Conservation (phyloP, 2,329 filamentous ascomycete species). For the Colletotrichum phormii region DNA sequence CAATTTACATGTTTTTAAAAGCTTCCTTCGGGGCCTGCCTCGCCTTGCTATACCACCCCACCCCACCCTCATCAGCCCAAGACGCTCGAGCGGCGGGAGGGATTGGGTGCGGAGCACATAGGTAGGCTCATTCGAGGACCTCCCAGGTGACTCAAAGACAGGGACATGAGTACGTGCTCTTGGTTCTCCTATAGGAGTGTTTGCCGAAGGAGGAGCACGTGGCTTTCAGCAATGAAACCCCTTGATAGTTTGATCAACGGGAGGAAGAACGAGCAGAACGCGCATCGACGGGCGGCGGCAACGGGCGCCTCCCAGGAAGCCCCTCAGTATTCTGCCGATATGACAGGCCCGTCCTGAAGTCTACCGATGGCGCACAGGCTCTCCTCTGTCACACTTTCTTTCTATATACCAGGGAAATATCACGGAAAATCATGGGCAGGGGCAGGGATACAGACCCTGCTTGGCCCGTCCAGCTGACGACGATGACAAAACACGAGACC, state of each 20-base stretch:
- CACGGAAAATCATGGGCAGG: constrained; percentile 20
- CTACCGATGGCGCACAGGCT: constrained; percentile 33
- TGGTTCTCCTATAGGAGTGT: constrained; percentile 11
- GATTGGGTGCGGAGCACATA: constrained; percentile 21
- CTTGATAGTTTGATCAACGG: constrained; percentile 27
- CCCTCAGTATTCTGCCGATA: constrained; percentile 7
- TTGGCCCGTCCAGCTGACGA: constrained; percentile 17
- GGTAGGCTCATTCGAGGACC: background rate
- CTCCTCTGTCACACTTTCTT: constrained; percentile 29
- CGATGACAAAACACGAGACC: constrained; percentile 11
- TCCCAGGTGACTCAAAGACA: constrained; percentile 2
- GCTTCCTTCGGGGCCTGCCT: constrained; percentile 12
- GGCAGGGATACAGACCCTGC: constrained; percentile 34
- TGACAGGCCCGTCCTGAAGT: constrained; percentile 28
- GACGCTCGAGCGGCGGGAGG: constrained; percentile 21
- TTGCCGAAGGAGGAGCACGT: constrained; percentile 29
- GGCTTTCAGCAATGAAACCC: constrained; percentile 19
- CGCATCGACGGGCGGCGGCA: background rate
- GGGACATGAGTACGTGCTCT: constrained; percentile 1
- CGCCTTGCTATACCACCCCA: constrained; percentile 18
- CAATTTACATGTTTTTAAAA: constrained; percentile 20
- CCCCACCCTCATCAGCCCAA: constrained; percentile 24
- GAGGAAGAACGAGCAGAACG: constrained; percentile 1
- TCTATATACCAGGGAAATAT: constrained; percentile 18
- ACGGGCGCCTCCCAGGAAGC: constrained; percentile 1